These are phyloP conservation scores for Mycena chlorophos DNA, from an alignment of 768 basidiomycete genomes.

Conservation along the genomic window DNA sequence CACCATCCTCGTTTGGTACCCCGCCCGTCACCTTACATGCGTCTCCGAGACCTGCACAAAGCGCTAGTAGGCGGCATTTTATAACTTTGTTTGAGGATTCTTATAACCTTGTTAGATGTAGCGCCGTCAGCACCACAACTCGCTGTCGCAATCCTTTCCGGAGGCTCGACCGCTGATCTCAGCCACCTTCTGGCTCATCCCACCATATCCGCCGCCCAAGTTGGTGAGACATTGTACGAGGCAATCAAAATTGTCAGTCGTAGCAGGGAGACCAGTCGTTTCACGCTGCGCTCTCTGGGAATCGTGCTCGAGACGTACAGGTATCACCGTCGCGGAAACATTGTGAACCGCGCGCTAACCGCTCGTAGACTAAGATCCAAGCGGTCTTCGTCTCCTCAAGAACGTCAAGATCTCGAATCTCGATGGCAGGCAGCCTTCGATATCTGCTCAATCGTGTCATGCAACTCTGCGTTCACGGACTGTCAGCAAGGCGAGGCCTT, in stretches of 20 bases:
- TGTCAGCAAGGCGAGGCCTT: slow-evolving; percentile 62
- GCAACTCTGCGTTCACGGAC: slow-evolving; percentile 63
- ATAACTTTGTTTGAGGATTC: slow-evolving; percentile 26
- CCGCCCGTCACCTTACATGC: slow-evolving; percentile 43
- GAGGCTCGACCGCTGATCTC: slow-evolving; percentile 59
- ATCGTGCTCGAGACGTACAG: slow-evolving; percentile 52
- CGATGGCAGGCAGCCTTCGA: slow-evolving; percentile 69
- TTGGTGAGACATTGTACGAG: slow-evolving; percentile 48
- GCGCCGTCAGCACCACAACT: not conserved
- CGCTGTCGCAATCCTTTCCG: slow-evolving; percentile 47
- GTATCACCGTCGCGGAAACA: slow-evolving; percentile 41
- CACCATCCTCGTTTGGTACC: slow-evolving; percentile 46
- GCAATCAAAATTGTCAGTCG: slow-evolving; percentile 47
- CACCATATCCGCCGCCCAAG: slow-evolving; percentile 40
- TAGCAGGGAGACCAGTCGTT: slow-evolving; percentile 41
- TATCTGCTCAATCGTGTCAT: slow-evolving; percentile 62
- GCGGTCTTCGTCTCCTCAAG: slow-evolving; percentile 26
- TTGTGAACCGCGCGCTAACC: slow-evolving; percentile 13
- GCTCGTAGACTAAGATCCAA: slow-evolving; percentile 15
- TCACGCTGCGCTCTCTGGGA: slow-evolving; percentile 45
- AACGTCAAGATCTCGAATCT: slow-evolving; percentile 41
- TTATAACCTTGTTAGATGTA: slow-evolving; percentile 13
- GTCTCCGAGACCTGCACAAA: slow-evolving; percentile 39
- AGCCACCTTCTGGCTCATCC: slow-evolving; percentile 53
- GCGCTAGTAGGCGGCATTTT: slow-evolving; percentile 17